phyloP scores from a whole-genome alignment of 2,329 filamentous ascomycete genomes.

The Claviceps sp. region DNA sequence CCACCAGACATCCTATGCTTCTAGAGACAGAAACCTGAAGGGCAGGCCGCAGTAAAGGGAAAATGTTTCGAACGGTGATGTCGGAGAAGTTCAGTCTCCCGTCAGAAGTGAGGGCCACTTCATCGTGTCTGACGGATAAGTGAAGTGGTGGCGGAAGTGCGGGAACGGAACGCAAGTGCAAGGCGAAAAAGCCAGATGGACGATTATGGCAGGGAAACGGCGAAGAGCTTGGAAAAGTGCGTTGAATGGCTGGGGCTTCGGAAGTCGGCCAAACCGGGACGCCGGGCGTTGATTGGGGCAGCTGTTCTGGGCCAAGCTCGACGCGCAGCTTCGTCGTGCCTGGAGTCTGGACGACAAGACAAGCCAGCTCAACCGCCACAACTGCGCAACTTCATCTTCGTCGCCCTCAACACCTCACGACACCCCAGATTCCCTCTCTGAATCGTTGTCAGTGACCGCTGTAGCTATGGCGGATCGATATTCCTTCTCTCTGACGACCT shows the following conservation, averaged over 20 bases:
- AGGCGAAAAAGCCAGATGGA: neutral
- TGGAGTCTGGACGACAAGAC: constrained; percentile 20
- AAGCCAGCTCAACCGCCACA: constrained; percentile 18
- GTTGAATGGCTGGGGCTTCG: neutral
- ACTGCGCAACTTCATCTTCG: constrained; percentile 7
- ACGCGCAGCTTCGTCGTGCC: constrained; percentile 26
- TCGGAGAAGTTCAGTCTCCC: constrained; percentile 10
- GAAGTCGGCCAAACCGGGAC: constrained; percentile 15
- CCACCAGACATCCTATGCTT: constrained; percentile 3
- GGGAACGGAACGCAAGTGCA: neutral
- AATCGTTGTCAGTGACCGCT: constrained; percentile 4
- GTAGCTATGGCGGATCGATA: constrained; percentile 87
- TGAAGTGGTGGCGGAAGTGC: constrained; percentile 1
- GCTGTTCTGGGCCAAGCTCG: constrained; percentile 15
- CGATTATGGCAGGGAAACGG: neutral
- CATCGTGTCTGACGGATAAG: constrained; percentile 10
- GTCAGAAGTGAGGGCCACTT: constrained; percentile 18
- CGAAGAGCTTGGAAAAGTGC: neutral
- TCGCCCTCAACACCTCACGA: constrained; percentile 6
- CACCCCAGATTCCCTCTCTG: constrained; percentile 2
- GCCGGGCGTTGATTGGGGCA: constrained; percentile 9
- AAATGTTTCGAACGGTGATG: neutral
- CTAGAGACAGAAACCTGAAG: neutral
- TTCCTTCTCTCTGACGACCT: constrained; percentile 97
- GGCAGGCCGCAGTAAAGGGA: neutral